phyloP scores from a whole-genome alignment of 2,329 filamentous ascomycete genomes.

The Ophiocordyceps robertsii region DNA sequence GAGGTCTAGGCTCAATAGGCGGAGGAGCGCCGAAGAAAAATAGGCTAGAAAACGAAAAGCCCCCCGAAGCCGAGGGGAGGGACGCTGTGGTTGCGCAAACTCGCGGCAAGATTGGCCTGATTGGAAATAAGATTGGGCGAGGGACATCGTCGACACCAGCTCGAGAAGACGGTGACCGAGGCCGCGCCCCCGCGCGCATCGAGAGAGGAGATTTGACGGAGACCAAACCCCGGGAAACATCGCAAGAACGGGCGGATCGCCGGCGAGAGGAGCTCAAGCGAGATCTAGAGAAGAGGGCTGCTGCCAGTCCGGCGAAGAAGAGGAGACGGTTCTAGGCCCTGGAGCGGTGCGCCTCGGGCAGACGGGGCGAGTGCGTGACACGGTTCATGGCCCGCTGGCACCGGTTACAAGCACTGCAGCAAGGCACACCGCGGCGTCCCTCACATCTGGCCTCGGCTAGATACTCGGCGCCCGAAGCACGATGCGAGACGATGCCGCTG shows the following conservation, averaged over 20 bases:
- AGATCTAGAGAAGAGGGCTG: conserved; percentile 34
- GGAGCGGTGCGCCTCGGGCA: no score
- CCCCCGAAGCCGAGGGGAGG: background rate
- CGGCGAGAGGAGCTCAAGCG: conserved; percentile 36
- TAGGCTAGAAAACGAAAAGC: conserved; percentile 1
- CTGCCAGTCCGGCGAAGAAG: conserved; percentile 38
- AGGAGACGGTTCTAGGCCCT: conserved; percentile 36
- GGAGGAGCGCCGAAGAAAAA: conserved; percentile 11
- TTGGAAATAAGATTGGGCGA: conserved; percentile 16
- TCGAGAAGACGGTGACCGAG: conserved; percentile 7
- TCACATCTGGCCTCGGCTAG: no score
- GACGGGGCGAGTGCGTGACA: no score
- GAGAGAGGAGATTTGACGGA: conserved; percentile 11
- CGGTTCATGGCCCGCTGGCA: no score
- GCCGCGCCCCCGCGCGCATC: conserved; percentile 6
- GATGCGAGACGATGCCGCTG: no score
- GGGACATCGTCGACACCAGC: conserved; percentile 1
- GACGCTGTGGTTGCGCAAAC: background rate
- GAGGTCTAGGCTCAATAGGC: conserved; percentile 28
- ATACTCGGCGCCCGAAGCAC: no score
- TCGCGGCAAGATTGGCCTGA: conserved; percentile 18
- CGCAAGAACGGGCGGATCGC: conserved; percentile 32
- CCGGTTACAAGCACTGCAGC: no score
- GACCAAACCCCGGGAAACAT: conserved; percentile 25
- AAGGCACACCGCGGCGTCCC: no score